Conservation (phyloP, 1,284 basidiomycete species). For the Cystobasidium pallidum region DNA sequence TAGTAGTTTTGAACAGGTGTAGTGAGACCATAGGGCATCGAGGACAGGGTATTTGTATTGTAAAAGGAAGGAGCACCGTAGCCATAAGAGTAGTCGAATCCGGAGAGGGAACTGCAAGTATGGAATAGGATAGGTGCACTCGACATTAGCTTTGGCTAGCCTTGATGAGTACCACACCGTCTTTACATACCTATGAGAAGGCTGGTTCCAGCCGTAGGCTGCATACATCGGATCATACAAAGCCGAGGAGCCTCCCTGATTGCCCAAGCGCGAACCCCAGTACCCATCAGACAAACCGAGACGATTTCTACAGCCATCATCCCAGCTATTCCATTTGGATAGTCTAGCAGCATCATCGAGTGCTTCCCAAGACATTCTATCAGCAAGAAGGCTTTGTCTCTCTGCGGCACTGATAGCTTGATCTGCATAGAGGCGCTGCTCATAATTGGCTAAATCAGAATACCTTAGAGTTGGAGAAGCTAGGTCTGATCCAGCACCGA, state of each 20-base stretch:
- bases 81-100: slow-evolving; percentile 30
- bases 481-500: slow-evolving; percentile 10
- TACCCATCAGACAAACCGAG: slow-evolving; percentile 32
- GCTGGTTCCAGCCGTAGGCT: slow-evolving; percentile 25
- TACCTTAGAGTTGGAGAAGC: slow-evolving; percentile 16
- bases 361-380: slow-evolving; percentile 33
- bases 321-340: slow-evolving; percentile 21
- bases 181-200: slow-evolving; percentile 14
- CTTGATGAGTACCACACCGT: no score
- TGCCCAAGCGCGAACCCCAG: slow-evolving; percentile 23
- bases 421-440: slow-evolving; percentile 37
- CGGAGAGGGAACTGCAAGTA: slow-evolving; percentile 8
- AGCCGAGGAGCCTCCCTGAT: background rate
- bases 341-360: slow-evolving; percentile 36
- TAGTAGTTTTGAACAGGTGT: slow-evolving; percentile 23
- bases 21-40: slow-evolving; percentile 13
- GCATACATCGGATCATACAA: slow-evolving; percentile 41
- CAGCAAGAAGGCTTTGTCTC: slow-evolving; percentile 15
- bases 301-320: slow-evolving; percentile 28
- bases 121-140: no score
- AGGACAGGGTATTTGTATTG: slow-evolving; percentile 1
- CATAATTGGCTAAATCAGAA: slow-evolving; percentile 40
- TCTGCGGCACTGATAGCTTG: slow-evolving; percentile 22
- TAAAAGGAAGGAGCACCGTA: slow-evolving; percentile 41
- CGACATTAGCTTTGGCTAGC: no score